Evolutionary conservation across 805 yeast species (phyloP).

Genomic region (Limtongia smithiae): DNA sequence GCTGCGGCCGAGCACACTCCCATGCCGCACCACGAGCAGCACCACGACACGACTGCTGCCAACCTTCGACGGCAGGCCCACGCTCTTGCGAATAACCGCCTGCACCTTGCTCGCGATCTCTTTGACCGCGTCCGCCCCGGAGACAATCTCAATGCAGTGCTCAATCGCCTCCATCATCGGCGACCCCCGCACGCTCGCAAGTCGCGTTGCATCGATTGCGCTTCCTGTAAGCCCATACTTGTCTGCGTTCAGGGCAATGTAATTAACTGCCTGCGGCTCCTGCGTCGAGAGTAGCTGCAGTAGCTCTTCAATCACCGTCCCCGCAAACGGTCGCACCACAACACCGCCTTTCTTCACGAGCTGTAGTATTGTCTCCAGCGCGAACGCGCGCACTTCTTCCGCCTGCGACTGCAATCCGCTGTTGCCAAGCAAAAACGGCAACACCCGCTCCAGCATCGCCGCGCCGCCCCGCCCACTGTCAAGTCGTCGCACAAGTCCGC

Average conservation of each 20-base stretch:
- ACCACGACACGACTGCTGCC: constrained; percentile 75
- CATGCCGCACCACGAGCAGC: constrained; percentile 57
- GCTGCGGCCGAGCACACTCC: constrained; percentile 44
- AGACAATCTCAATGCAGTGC: constrained; percentile 56
- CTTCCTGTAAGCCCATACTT: constrained; percentile 71
- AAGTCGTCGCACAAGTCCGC: constrained; percentile 56
- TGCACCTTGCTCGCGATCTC: constrained; percentile 51
- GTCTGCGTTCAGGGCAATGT: constrained; percentile 80
- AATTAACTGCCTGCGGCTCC: constrained; percentile 88
- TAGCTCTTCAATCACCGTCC: constrained; percentile 65
- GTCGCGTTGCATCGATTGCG: constrained; percentile 73
- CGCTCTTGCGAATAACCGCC: constrained; percentile 59
- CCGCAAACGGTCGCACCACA: constrained; percentile 60
- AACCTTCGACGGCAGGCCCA: constrained; percentile 88
- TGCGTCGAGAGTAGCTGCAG: constrained; percentile 72
- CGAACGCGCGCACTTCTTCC: constrained; percentile 73
- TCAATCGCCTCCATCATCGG: constrained; percentile 90
- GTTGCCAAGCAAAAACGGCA: constrained; percentile 76
- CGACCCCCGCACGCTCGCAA: constrained; percentile 69
- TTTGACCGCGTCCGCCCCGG: constrained; percentile 49
- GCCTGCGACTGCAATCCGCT: constrained; percentile 82
- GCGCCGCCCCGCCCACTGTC: constrained; percentile 46
- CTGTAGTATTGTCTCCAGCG: constrained; percentile 67
- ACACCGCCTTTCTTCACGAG: constrained; percentile 62
- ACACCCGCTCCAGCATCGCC: constrained; percentile 50